Evolutionary conservation across 148 eudicot species (phyloP).

Genomic region (Mesembryanthemum crystallinum): DNA sequence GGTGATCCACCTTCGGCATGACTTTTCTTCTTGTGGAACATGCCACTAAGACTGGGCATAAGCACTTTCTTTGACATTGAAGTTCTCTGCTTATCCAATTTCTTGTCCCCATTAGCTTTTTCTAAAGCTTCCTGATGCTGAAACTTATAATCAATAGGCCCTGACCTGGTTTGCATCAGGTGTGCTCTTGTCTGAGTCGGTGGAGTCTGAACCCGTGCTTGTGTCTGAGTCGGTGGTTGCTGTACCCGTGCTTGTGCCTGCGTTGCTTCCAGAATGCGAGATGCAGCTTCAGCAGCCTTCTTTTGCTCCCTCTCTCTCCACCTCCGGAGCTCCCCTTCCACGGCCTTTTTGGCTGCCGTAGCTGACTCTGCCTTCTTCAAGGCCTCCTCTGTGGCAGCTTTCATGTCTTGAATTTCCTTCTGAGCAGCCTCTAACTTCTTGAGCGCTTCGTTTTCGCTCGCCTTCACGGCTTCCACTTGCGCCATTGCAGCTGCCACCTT

Average conservation of each 20-base stretch:
- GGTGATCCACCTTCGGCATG: conserved; percentile 58
- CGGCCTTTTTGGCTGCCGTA: conserved; percentile 81
- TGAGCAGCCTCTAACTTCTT: conserved; percentile 58
- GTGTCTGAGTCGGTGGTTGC: conserved; percentile 5
- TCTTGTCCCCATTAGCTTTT: conserved; percentile 25
- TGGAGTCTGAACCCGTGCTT: too few species aligned
- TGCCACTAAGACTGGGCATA: conserved; percentile 57
- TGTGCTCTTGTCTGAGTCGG: conserved; percentile 18
- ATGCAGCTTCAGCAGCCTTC: conserved; percentile 74
- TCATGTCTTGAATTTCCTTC: conserved; percentile 71
- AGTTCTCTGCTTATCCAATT: conserved; percentile 48
- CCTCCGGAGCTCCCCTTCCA: conserved; percentile 81
- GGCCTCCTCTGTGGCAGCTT: conserved; percentile 62
- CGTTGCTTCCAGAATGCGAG: conserved; percentile 58
- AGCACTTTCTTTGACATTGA: conserved; percentile 52
- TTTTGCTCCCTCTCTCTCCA: conserved; percentile 83
- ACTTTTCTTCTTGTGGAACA: conserved; percentile 74
- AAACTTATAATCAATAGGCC: conserved; percentile 38
- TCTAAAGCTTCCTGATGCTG: conserved; percentile 41
- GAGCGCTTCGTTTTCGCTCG: conserved; percentile 80
- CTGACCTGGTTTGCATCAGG: conserved; percentile 33
- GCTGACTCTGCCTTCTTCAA: conserved; percentile 73
- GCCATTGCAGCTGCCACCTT: conserved; percentile 87
- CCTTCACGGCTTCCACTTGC: conserved; percentile 84
- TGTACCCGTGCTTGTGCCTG: conserved; percentile 23